Evolutionary conservation across 306 rosid genomes (phyloP).

Genomic region (Cicer cuneatum): DNA sequence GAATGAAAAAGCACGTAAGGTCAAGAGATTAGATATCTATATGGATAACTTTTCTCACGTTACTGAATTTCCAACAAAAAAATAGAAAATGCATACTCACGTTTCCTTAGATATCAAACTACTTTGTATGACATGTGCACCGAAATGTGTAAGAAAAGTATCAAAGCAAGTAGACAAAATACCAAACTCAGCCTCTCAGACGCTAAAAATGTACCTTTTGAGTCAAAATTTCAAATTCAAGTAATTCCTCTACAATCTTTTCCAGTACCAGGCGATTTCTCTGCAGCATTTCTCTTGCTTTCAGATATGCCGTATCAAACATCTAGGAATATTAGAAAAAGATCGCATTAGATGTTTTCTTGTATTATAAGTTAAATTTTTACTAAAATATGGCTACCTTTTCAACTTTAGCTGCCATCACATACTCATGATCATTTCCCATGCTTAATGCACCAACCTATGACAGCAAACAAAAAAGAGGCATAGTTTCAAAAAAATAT

Average conservation of each 20-base stretch:
- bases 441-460: slow-evolving; percentile 84
- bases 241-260: slow-evolving; percentile 83
- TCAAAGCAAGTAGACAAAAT: slow-evolving; percentile 27
- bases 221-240: slow-evolving; percentile 88
- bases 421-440: slow-evolving; percentile 88
- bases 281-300: slow-evolving; percentile 78
- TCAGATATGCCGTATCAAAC: slow-evolving; percentile 85
- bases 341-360: slow-evolving; percentile 33
- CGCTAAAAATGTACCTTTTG: slow-evolving; percentile 65
- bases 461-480: slow-evolving; percentile 42
- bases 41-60: slow-evolving; percentile 12
- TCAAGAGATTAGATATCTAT: slow-evolving; percentile 26
- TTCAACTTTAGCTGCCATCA: slow-evolving; percentile 86
- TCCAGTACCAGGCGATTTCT: slow-evolving; percentile 78
- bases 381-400: slow-evolving; percentile 55
- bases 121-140: slow-evolving; percentile 8
- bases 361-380: slow-evolving; percentile 5
- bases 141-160: slow-evolving; percentile 13
- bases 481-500: neutral
- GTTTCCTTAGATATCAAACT: slow-evolving; percentile 1
- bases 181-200: slow-evolving; percentile 32
- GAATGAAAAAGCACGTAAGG: slow-evolving; percentile 11
- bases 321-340: slow-evolving; percentile 55
- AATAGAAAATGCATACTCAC: neutral
- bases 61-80: slow-evolving; percentile 35